phyloP scores from a whole-genome alignment of 208 protist genomes.

The Leishmania tarentolae region DNA sequence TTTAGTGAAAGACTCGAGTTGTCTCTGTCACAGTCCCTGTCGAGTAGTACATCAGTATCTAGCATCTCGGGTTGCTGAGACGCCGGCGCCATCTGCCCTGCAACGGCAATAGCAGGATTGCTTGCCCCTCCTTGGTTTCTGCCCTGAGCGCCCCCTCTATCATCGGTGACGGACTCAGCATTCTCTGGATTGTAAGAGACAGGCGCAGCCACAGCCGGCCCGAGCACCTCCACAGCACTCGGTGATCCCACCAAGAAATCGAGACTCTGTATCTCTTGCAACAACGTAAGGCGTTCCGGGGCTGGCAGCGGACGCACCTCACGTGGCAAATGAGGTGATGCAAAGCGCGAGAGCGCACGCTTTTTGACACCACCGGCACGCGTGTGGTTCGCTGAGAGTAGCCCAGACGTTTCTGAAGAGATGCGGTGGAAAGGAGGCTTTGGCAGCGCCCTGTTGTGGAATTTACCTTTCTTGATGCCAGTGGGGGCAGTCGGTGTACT shows the following conservation, averaged over 20 bases:
- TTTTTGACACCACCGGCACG: neutral
- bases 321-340: slow-evolving; percentile 23
- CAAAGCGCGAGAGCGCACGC: slow-evolving; percentile 11
- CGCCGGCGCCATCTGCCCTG: neutral
- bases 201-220: neutral
- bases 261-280: slow-evolving; percentile 56
- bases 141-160: neutral
- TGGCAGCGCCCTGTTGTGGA: neutral
- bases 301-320: slow-evolving; percentile 23
- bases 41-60: neutral
- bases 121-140: neutral
- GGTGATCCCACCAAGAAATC: slow-evolving; percentile 28
- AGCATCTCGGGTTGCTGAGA: neutral
- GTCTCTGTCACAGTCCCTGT: neutral
- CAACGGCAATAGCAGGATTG: neutral
- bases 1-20: neutral
- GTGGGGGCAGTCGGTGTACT: neutral
- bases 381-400: neutral
- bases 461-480: too few relatives aligned
- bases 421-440: neutral
- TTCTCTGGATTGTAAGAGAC: neutral
- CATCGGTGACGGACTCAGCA: neutral
- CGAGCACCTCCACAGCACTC: slow-evolving; percentile 40
- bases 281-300: slow-evolving; percentile 28
- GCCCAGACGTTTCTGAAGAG: neutral